Evolutionary conservation across 352 stramenopile genomes (phyloP).

Genomic region (Lagenidium giganteum): DNA sequence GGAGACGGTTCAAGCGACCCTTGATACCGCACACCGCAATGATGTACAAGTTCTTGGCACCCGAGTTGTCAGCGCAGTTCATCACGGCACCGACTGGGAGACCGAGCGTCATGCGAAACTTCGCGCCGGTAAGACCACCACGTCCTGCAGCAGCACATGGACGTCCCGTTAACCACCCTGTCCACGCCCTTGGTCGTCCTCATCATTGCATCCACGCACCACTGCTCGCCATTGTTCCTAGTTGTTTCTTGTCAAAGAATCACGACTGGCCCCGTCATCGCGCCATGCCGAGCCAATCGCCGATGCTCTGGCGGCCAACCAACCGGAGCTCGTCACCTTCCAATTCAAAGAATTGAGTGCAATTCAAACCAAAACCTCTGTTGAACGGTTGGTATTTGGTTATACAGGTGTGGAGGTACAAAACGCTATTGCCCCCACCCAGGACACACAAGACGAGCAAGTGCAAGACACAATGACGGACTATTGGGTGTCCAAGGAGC

Average conservation of each 20-base stretch:
- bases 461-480: constrained; percentile 37
- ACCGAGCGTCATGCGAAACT: constrained; percentile 99
- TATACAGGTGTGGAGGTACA: background rate
- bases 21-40: constrained; percentile 99
- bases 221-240: constrained; percentile 73
- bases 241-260: constrained; percentile 81
- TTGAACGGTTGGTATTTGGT: constrained; percentile 1
- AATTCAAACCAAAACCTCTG: constrained; percentile 12
- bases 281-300: too few species aligned
- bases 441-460: background rate
- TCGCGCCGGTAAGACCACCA: constrained; percentile 96
- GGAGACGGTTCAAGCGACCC: constrained; percentile 98
- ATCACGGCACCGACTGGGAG: constrained; percentile 98
- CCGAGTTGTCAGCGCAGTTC: constrained; percentile 99
- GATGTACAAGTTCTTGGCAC: constrained; percentile 99
- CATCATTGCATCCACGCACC: constrained; percentile 2
- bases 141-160: constrained; percentile 65
- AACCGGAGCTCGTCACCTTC: constrained; percentile 20
- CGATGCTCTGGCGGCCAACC: too few species aligned
- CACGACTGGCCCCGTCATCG: constrained; percentile 42
- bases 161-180: background rate
- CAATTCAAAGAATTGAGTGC: constrained; percentile 5
- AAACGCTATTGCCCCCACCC: constrained; percentile 2
- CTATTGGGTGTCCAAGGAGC: constrained; percentile 62
- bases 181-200: background rate